These are phyloP conservation scores for Cichorium intybus DNA, from an alignment of 140 eudicot species.

Conservation along the genomic window DNA sequence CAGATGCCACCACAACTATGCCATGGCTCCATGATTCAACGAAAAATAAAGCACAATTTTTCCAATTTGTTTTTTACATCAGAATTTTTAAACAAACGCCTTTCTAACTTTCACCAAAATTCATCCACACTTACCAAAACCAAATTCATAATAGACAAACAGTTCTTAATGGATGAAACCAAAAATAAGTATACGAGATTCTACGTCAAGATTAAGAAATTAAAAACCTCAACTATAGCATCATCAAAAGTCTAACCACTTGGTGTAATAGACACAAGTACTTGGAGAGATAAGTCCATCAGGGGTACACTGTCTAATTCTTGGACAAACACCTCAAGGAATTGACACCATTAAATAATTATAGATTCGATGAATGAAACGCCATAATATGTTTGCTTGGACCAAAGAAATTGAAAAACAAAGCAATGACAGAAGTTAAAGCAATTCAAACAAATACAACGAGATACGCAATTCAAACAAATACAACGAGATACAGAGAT, in stretches of 20 bases:
- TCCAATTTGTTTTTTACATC: too few relatives aligned
- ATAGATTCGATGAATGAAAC: too few relatives aligned
- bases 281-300: conserved; percentile 76
- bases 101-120: conserved; percentile 1
- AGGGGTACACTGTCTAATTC: conserved; percentile 68
- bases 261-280: conserved; percentile 63
- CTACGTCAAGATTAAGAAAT: neutral
- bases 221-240: conserved; percentile 17
- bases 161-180: neutral
- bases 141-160: neutral
- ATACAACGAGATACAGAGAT: too few relatives aligned
- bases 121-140: neutral
- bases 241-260: conserved; percentile 61
- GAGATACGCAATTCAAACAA: too few relatives aligned
- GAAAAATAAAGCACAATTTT: too few relatives aligned
- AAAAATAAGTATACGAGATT: neutral
- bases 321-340: conserved; percentile 84
- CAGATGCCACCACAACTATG: conserved; percentile 74
- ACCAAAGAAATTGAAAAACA: too few relatives aligned
- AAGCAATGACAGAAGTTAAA: too few relatives aligned
- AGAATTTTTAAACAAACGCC: neutral
- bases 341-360: conserved; percentile 70
- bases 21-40: conserved; percentile 78
- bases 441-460: too few relatives aligned
- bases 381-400: too few relatives aligned